Evolutionary conservation across 2,329 filamentous ascomycete genomes (phyloP).

Genomic region (Pyricularia sp.): DNA sequence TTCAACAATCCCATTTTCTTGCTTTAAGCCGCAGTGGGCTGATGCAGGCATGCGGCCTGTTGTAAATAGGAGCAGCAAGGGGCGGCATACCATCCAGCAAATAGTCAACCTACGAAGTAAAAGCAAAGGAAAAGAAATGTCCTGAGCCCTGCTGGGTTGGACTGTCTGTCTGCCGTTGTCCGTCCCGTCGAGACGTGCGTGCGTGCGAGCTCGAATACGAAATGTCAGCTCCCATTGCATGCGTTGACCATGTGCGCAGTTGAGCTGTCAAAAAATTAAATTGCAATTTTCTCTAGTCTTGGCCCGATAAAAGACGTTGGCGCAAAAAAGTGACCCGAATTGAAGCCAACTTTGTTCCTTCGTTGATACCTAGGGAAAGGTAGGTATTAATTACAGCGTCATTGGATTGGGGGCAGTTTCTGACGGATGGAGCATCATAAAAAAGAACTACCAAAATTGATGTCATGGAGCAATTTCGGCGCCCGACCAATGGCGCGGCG

Average conservation of each 20-base stretch:
- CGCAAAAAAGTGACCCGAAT: no score
- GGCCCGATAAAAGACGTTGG: neutral
- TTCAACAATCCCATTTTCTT: neutral
- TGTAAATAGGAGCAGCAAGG: neutral
- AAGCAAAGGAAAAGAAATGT: neutral
- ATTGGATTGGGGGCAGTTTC: neutral
- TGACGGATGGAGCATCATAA: neutral
- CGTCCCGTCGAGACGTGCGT: neutral
- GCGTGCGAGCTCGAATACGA: neutral
- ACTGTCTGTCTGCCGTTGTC: neutral
- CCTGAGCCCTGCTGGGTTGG: neutral
- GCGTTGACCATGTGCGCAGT: neutral
- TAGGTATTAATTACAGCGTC: no score
- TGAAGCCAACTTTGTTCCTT: neutral
- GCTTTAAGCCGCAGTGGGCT: neutral
- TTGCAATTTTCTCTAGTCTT: neutral
- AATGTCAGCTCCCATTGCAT: neutral
- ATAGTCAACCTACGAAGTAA: neutral
- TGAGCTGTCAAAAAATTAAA: neutral
- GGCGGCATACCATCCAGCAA: neutral
- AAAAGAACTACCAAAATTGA: neutral
- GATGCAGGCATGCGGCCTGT: neutral
- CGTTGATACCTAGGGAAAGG: no score
- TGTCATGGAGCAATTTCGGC: neutral
- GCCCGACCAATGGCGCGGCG: neutral